Evolutionary conservation across 2,329 filamentous ascomycete genomes (phyloP).

Genomic region (Beauveria bassiana): DNA sequence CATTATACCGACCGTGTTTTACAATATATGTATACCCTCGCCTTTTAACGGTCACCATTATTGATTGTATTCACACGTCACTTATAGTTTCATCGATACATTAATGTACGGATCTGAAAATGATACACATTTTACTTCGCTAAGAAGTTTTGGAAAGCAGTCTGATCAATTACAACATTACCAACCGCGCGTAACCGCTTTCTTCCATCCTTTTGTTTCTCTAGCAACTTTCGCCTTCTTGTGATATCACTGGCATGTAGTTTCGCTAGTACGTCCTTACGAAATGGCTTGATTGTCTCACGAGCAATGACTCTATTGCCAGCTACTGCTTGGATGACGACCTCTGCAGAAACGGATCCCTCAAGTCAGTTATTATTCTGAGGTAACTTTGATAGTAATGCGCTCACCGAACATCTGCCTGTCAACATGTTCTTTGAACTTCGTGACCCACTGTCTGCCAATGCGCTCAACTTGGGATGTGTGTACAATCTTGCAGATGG

Average conservation of each 20-base stretch:
- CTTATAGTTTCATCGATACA: background rate
- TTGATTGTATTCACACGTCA: too few species aligned
- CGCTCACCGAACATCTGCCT: constrained; percentile 74
- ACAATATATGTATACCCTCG: too few species aligned
- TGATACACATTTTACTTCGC: constrained; percentile 51
- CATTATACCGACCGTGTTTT: too few species aligned
- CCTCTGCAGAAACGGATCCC: constrained; percentile 42
- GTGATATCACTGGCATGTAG: constrained; percentile 85
- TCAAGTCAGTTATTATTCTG: background rate
- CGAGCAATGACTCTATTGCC: constrained; percentile 78
- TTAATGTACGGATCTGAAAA: too few species aligned
- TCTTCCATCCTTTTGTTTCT: constrained; percentile 93
- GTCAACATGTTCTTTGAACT: constrained; percentile 96
- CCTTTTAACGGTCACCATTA: too few species aligned
- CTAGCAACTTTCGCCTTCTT: constrained; percentile 75
- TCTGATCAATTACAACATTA: constrained; percentile 93
- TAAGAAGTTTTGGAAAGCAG: constrained; percentile 90
- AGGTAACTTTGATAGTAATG: too few species aligned
- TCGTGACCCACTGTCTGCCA: constrained; percentile 81
- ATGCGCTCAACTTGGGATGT: constrained; percentile 71
- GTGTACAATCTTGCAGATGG: constrained; percentile 86
- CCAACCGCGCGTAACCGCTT: constrained; percentile 80
- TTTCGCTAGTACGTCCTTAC: constrained; percentile 91
- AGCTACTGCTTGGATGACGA: constrained; percentile 86
- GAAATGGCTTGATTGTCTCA: constrained; percentile 92